Base-by-base conservation (phyloP, 2,329 filamentous ascomycete genomes). In the Alternaria longipes region DNA sequence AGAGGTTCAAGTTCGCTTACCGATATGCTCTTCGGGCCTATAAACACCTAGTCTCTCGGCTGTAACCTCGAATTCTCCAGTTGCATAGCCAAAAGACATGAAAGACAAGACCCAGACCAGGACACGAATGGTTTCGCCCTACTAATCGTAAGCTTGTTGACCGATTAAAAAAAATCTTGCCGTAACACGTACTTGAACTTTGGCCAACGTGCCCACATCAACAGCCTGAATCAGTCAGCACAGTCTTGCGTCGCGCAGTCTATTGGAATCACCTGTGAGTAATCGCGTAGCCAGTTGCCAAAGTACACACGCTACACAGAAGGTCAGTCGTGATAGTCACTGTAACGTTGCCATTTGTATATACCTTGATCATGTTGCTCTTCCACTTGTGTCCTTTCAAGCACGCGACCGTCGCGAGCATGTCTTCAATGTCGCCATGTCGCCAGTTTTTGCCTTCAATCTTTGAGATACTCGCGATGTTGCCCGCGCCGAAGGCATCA, bases 1-100 rank as follows among this genome's bases (percentile, higher is more conserved):
- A 44, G 12, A 42, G 24, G 16, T 12, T 30, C 28, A n/a, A 38
- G 20, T 44, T 60, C 34, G 38, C 52, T 56, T 60, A 56, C 57
- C 74, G 51, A 72, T 80, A 64, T 87, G 84, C 68, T 87, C 84
- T 59, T 85, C 83, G 16, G 84, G 84, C 32, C 83, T 67, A 52
- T 79, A 79, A 3, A 74, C 72, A 32, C 84, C 84, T 8, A 87
- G 78, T 38, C 84, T 75, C 40, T 86, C 84, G 4, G 80, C 73
- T 0, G 84, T 86, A 44, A 87, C 84, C 66, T 87, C 84, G 61
- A 86, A 87, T 64, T 87, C 84, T 54, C 79, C 81, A 16, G 84
- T 87, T 8, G 84, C 84, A 70, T 86, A 86, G 18, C 84, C 84
- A 66, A 86, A 86, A 45, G 80, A 81, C 81, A 87, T 84, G 74